Conservation (phyloP, 495 filamentous ascomycete species). For the Penicillium arizonense region DNA sequence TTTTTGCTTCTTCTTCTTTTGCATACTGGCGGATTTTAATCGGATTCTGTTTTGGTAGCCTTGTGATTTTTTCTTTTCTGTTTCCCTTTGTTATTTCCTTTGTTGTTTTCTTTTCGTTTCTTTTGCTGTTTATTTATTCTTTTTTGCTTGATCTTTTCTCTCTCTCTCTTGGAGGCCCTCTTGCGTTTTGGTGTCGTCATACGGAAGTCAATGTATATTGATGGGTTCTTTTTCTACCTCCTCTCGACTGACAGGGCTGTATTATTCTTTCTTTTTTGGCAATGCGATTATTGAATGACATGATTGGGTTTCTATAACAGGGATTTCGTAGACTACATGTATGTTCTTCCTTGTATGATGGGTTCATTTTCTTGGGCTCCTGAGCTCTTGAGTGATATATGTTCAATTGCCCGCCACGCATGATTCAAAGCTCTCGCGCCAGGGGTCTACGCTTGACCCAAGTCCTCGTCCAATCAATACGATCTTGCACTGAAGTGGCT, state of each 20-base stretch:
- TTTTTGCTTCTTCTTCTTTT: slow-evolving; percentile 14
- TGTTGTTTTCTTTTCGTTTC: slow-evolving; percentile 4
- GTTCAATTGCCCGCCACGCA: slow-evolving; percentile 14
- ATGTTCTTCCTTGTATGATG: too few relatives aligned
- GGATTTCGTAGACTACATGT: too few relatives aligned
- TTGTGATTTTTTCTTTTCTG: not conserved
- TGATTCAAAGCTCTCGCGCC: slow-evolving; percentile 36
- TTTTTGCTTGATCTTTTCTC: not conserved
- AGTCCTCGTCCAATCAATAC: slow-evolving; percentile 76
- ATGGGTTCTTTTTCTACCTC: slow-evolving; percentile 19
- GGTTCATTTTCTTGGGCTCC: not conserved
- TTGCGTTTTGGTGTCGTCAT: slow-evolving; percentile 19
- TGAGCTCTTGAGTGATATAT: not conserved
- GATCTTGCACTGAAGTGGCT: slow-evolving; percentile 60
- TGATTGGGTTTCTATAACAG: not conserved
- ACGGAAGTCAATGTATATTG: slow-evolving; percentile 29
- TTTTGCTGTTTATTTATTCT: slow-evolving; percentile 5
- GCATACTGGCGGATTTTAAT: slow-evolving; percentile 18
- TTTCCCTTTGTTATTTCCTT: not conserved
- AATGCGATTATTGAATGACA: slow-evolving; percentile 18
- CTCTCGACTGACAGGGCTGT: slow-evolving; percentile 31
- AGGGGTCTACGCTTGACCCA: slow-evolving; percentile 25
- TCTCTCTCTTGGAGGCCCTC: slow-evolving; percentile 14
- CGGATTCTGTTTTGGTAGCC: slow-evolving; percentile 1
- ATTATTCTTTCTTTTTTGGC: slow-evolving; percentile 25